Conservation (phyloP, 2,329 filamentous ascomycete species). For the Helotiales sp. region DNA sequence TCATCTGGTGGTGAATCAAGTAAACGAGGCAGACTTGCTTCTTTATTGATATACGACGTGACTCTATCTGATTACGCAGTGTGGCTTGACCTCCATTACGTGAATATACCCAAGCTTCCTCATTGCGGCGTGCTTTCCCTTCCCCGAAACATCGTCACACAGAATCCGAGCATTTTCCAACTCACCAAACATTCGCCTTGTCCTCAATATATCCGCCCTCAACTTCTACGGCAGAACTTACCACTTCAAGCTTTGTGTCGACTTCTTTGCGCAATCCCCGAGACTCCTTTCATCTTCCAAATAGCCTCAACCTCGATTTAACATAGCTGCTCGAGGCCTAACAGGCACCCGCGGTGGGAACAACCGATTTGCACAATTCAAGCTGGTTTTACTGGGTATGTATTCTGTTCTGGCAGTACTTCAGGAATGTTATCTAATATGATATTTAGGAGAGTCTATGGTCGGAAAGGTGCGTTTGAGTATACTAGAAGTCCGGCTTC, state of each 20-base stretch:
- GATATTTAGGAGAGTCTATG: conserved; percentile 85
- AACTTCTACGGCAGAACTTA: background rate
- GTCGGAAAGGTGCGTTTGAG: conserved; percentile 83
- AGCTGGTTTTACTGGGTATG: conserved; percentile 94
- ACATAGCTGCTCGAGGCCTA: conserved; percentile 84
- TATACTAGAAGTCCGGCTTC: conserved; percentile 13
- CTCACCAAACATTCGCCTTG: background rate
- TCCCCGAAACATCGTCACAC: conserved; percentile 24
- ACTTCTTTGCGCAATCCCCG: background rate
- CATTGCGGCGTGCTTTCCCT: conserved; percentile 9
- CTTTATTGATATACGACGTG: conserved; percentile 14
- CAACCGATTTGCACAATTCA: conserved; percentile 97
- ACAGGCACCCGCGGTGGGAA: conserved; percentile 66
- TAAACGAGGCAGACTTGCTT: background rate
- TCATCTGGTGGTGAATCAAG: background rate
- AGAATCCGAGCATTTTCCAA: conserved; percentile 6
- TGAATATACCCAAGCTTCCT: conserved; percentile 8
- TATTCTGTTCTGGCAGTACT: conserved; percentile 15
- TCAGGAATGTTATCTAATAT: conserved; percentile 45
- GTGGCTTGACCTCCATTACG: conserved; percentile 24
- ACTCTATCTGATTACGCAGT: conserved; percentile 23
- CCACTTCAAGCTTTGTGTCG: no score
- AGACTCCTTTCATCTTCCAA: conserved; percentile 10
- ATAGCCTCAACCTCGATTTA: conserved; percentile 39
- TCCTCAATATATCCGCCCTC: background rate